phyloP scores from a whole-genome alignment of 2,329 filamentous ascomycete species.

The Aspergillus unguis region DNA sequence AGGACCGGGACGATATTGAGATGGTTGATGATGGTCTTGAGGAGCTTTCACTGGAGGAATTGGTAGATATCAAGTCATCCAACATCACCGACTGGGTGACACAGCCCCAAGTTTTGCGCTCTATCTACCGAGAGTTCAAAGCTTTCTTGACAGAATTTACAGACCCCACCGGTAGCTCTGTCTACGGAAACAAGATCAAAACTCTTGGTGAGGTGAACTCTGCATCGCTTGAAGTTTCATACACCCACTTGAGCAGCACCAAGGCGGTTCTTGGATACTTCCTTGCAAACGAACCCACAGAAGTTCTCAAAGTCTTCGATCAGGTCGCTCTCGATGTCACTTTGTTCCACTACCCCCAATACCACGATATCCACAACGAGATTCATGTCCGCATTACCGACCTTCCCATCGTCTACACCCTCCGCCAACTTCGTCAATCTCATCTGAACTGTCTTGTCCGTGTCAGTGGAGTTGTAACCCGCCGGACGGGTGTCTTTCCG shows the following conservation, averaged over 20 bases:
- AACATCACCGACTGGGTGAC: conserved; percentile 95
- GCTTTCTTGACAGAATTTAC: conserved; percentile 95
- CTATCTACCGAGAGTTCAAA: conserved; percentile 95
- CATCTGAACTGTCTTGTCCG: conserved; percentile 95
- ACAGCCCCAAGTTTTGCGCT: conserved; percentile 82
- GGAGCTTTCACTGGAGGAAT: conserved; percentile 84
- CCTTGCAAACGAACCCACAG: conserved; percentile 89
- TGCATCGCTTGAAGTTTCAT: conserved; percentile 93
- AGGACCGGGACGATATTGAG: conserved; percentile 82
- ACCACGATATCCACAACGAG: conserved; percentile 94
- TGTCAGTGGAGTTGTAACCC: conserved; percentile 91
- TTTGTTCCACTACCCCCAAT: conserved; percentile 93
- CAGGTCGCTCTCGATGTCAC: conserved; percentile 96
- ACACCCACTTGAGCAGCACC: conserved; percentile 81
- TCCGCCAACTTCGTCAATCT: conserved; percentile 89
- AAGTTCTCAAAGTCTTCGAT: conserved; percentile 94
- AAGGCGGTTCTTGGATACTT: conserved; percentile 96
- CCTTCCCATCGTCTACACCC: conserved; percentile 88
- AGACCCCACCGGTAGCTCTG: conserved; percentile 81
- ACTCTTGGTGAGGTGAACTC: conserved; percentile 97
- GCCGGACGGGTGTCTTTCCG: conserved; percentile 91
- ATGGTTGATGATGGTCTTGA: conserved; percentile 94
- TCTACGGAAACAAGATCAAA: conserved; percentile 90
- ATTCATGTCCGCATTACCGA: conserved; percentile 97
- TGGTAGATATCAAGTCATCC: conserved; percentile 88